phyloP scores from a whole-genome alignment of 805 yeast genomes.

The Candida taoyuanica region DNA sequence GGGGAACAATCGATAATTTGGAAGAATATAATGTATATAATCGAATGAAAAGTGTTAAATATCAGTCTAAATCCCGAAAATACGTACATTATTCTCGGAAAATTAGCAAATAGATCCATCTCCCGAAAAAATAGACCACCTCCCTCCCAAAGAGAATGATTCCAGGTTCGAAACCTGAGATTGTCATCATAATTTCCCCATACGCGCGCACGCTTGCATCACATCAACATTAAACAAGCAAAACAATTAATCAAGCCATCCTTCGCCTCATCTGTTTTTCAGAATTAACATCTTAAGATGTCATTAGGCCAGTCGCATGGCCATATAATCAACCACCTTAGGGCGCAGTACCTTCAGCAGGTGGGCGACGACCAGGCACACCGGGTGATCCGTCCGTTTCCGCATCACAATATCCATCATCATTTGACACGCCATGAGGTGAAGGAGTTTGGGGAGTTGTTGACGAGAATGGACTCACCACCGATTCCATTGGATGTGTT shows the following conservation, averaged over 20 bases:
- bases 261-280: no score
- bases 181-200: no score
- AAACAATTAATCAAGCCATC: no score
- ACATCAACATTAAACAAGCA: neutral
- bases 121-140: no score
- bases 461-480: slow-evolving; percentile 24
- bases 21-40: no score
- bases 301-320: slow-evolving; percentile 14
- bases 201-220: no score
- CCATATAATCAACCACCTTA: slow-evolving; percentile 17
- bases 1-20: neutral
- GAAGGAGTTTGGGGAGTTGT: slow-evolving; percentile 11
- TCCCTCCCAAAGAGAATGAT: no score
- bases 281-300: slow-evolving; percentile 12
- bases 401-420: slow-evolving; percentile 1
- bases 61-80: no score
- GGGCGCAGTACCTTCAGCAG: slow-evolving; percentile 19
- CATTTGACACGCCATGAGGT: slow-evolving; percentile 1
- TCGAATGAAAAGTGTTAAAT: no score
- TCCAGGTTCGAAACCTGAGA: neutral
- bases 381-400: slow-evolving; percentile 23
- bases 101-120: no score
- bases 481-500: slow-evolving; percentile 29
- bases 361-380: slow-evolving; percentile 24
- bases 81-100: no score